phyloP scores from a whole-genome alignment of 139 green algal genomes.

The Tetradesmus lagerheimii region DNA sequence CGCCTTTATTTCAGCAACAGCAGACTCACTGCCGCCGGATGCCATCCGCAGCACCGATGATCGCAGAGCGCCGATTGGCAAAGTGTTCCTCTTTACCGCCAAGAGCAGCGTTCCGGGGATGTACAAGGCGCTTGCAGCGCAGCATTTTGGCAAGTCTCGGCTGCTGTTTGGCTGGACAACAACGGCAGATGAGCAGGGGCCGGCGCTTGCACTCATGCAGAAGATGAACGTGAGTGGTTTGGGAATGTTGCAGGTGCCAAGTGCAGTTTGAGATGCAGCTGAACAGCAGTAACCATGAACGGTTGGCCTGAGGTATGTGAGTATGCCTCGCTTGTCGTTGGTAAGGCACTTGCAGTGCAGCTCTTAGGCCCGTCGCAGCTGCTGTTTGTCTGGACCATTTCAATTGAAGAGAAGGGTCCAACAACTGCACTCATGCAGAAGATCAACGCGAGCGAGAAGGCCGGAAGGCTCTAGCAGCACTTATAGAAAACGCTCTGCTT shows the following conservation, averaged over 20 bases:
- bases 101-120: slow-evolving; percentile 40
- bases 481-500: no score
- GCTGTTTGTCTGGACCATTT: no score
- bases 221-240: slow-evolving; percentile 36
- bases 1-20: neutral
- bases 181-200: neutral
- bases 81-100: slow-evolving; percentile 40
- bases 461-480: no score
- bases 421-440: no score
- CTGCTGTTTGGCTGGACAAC: slow-evolving; percentile 42
- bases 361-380: no score
- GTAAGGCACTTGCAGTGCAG: no score
- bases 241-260: neutral
- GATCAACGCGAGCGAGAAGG: no score
- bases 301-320: no score
- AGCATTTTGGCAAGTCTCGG: slow-evolving; percentile 11
- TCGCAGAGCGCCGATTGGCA: neutral
- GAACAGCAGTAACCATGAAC: no score
- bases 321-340: no score
- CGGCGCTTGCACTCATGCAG: neutral
- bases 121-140: slow-evolving; percentile 43
- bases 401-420: no score
- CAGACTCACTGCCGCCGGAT: neutral
- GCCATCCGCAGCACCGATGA: neutral
- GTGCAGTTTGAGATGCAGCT: no score